These are phyloP conservation scores for Solanum hybrid DNA, from an alignment of 305 asterid species.

Conservation along the genomic window DNA sequence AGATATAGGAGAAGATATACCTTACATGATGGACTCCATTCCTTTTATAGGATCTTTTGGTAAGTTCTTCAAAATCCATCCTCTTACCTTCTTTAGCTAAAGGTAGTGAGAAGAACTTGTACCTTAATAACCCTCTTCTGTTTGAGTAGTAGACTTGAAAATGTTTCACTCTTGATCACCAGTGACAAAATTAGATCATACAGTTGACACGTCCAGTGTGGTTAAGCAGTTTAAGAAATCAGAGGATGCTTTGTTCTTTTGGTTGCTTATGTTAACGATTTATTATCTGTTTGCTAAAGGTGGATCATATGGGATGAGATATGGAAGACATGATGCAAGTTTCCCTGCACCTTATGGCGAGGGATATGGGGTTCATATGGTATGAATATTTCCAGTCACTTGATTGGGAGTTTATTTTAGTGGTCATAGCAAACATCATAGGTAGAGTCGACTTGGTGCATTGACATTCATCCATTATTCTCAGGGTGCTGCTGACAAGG, in stretches of 20 bases:
- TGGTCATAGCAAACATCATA: background rate
- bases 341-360: constrained; percentile 28
- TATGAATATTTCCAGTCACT: constrained; percentile 13
- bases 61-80: background rate
- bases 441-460: constrained; percentile 2
- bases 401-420: constrained; percentile 4
- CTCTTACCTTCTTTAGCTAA: background rate
- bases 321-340: constrained; percentile 19
- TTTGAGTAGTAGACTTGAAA: background rate
- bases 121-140: background rate
- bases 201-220: background rate
- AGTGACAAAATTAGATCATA: background rate
- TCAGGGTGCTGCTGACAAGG: constrained; percentile 43
- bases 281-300: constrained; percentile 18
- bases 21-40: background rate
- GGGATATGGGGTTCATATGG: constrained; percentile 37
- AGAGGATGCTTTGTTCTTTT: constrained; percentile 1
- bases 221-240: background rate
- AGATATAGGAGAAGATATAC: background rate
- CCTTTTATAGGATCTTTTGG: background rate
- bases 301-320: constrained; percentile 27
- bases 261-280: background rate
- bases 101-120: background rate
- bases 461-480: constrained; percentile 7
- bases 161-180: background rate